Conservation (phyloP, 768 basidiomycete genomes). For the Pulveroboletus frians region DNA sequence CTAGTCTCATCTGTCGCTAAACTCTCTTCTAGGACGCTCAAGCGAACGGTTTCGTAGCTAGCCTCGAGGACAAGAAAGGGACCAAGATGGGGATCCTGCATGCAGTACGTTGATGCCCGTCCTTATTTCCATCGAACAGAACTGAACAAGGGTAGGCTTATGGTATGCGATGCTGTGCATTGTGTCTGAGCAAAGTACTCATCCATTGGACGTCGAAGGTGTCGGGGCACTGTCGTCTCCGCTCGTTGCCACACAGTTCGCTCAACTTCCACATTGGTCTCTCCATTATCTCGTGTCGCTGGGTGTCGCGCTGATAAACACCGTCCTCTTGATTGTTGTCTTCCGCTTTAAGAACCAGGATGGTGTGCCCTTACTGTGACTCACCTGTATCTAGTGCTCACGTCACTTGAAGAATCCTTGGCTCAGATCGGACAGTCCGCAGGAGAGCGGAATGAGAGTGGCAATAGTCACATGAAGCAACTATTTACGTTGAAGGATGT, state of each 20-base stretch:
- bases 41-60: slow-evolving; percentile 42
- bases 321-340: slow-evolving; percentile 44
- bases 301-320: slow-evolving; percentile 58
- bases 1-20: not conserved
- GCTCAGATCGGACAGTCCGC: slow-evolving; percentile 46
- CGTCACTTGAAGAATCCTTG: slow-evolving; percentile 45
- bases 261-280: slow-evolving; percentile 61
- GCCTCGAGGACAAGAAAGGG: slow-evolving; percentile 34
- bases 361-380: slow-evolving; percentile 37
- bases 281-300: slow-evolving; percentile 73
- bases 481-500: slow-evolving; percentile 50
- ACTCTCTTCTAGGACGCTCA: slow-evolving; percentile 37
- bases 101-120: slow-evolving; percentile 29
- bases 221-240: slow-evolving; percentile 65
- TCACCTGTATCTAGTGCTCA: slow-evolving; percentile 1
- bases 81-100: slow-evolving; percentile 41
- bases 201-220: slow-evolving; percentile 35
- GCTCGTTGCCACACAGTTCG: slow-evolving; percentile 77
- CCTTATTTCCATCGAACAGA: slow-evolving; percentile 11
- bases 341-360: slow-evolving; percentile 72
- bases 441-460: slow-evolving; percentile 33
- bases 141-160: slow-evolving; percentile 19
- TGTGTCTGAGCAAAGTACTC: slow-evolving; percentile 2
- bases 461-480: slow-evolving; percentile 40
- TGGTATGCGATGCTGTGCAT: slow-evolving; percentile 25